These are phyloP conservation scores for Eleusine indica DNA, from an alignment of 176 grass and related monocot genomes.

Conservation along the genomic window DNA sequence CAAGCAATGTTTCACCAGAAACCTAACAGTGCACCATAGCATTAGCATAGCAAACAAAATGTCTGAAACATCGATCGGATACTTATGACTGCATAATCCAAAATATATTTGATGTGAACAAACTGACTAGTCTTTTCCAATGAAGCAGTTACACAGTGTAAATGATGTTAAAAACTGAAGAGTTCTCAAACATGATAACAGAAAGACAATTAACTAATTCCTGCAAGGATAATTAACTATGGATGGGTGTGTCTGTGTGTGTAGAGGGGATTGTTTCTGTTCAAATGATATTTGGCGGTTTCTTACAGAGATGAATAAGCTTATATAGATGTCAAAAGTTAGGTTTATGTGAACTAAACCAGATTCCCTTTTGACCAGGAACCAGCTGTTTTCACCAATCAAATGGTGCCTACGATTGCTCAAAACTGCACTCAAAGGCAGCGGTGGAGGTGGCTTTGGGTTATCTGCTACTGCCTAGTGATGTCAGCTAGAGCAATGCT, in stretches of 20 bases:
- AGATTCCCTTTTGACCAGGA: neutral
- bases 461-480: neutral
- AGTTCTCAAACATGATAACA: neutral
- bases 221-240: neutral
- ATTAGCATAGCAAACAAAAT: slow-evolving; percentile 16
- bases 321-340: neutral
- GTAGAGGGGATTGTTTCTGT: neutral
- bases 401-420: neutral
- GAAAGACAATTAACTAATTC: neutral
- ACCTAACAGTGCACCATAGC: slow-evolving; percentile 40
- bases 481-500: neutral
- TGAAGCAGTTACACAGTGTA: neutral
- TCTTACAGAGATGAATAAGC: neutral
- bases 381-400: slow-evolving; percentile 3
- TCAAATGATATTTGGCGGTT: neutral
- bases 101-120: neutral
- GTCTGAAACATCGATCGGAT: neutral
- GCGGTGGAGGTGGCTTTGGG: neutral
- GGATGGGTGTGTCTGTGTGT: neutral
- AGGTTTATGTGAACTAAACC: neutral
- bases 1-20: slow-evolving; percentile 55
- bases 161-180: neutral
- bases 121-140: neutral
- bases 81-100: neutral
- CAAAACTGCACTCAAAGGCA: neutral